Percentiles rank a stretch among this genome's conserved stretches.
phyloP scores from a whole-genome alignment of 2,329 filamentous ascomycete species.

The Fusarium avenaceum region DNA sequence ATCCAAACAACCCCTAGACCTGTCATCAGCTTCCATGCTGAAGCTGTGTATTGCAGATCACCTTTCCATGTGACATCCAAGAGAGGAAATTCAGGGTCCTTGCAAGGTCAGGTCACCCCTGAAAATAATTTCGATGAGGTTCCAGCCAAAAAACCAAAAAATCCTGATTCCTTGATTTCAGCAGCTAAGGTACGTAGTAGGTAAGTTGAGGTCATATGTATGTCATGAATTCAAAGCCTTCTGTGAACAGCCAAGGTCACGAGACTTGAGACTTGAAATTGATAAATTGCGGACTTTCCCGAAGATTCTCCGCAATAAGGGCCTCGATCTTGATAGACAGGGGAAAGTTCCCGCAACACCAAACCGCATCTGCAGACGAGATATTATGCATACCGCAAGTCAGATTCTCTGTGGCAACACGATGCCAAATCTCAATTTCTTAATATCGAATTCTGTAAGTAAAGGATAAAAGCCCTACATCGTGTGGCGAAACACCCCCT shows the following conservation, averaged over 20 bases:
- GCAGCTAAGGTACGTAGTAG: neutral
- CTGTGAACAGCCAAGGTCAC: conserved; percentile 5
- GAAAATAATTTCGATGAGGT: conserved; percentile 31
- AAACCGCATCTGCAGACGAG: conserved; percentile 17
- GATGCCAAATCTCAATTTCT: conserved; percentile 5
- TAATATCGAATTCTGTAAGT: conserved; percentile 15
- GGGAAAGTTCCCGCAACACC: conserved; percentile 26
- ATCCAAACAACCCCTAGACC: neutral
- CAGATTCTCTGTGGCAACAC: conserved; percentile 21
- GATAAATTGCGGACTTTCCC: neutral
- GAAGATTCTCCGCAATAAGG: conserved; percentile 15
- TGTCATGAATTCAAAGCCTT: conserved; percentile 11
- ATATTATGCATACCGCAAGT: conserved; percentile 4
- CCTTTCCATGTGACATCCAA: conserved; percentile 34
- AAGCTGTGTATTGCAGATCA: conserved; percentile 42
- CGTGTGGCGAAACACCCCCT: conserved; percentile 30
- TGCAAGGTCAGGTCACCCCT: conserved; percentile 6
- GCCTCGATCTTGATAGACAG: conserved; percentile 1
- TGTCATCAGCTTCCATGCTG: conserved; percentile 21
- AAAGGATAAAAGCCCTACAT: conserved; percentile 4
- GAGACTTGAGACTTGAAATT: conserved; percentile 22
- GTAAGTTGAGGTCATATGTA: neutral
- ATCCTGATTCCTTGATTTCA: conserved; percentile 20
- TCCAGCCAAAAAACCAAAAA: conserved; percentile 8
- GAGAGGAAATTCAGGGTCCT: conserved; percentile 41